A percentile compares a stretch with the other conserved stretches of the same genome.
Evolutionary conservation across 179 eudicot species (phyloP).

Genomic region (Dionaea muscipula): DNA sequence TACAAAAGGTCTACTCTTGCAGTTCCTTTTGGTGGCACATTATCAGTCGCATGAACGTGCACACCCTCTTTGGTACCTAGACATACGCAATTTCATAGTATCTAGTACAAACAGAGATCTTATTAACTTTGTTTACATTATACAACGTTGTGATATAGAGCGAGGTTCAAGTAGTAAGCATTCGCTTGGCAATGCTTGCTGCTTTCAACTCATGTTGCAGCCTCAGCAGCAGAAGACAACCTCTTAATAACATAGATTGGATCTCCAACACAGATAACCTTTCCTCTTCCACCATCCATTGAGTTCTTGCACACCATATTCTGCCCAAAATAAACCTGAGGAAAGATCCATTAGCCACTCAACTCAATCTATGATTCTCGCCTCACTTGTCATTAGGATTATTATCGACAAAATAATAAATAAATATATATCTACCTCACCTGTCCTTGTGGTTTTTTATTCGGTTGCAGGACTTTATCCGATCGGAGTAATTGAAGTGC

Average conservation of each 20-base stretch:
- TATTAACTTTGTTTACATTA: neutral
- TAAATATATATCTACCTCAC: slow-evolving; percentile 22
- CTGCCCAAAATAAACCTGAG: slow-evolving; percentile 81
- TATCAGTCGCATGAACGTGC: too few species aligned
- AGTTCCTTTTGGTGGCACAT: too few species aligned
- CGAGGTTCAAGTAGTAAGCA: neutral
- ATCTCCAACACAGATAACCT: slow-evolving; percentile 57
- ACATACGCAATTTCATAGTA: too few species aligned
- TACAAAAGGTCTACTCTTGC: too few species aligned
- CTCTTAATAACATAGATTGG: slow-evolving; percentile 36
- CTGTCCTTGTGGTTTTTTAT: slow-evolving; percentile 45
- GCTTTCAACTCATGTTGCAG: slow-evolving; percentile 28
- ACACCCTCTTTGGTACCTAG: too few species aligned
- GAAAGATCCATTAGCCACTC: neutral
- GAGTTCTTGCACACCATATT: slow-evolving; percentile 56
- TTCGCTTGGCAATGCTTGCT: too few species aligned
- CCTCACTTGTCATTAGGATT: neutral
- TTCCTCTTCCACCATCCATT: slow-evolving; percentile 27
- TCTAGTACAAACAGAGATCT: too few species aligned
- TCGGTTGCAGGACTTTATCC: slow-evolving; percentile 48
- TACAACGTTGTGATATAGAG: neutral
- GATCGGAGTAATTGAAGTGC: slow-evolving; percentile 50
- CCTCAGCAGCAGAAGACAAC: slow-evolving; percentile 45
- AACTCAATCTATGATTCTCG: neutral
- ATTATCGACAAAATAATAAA: neutral